phyloP scores from a whole-genome alignment of 2,329 filamentous ascomycete species.

The Fusarium stilboides region DNA sequence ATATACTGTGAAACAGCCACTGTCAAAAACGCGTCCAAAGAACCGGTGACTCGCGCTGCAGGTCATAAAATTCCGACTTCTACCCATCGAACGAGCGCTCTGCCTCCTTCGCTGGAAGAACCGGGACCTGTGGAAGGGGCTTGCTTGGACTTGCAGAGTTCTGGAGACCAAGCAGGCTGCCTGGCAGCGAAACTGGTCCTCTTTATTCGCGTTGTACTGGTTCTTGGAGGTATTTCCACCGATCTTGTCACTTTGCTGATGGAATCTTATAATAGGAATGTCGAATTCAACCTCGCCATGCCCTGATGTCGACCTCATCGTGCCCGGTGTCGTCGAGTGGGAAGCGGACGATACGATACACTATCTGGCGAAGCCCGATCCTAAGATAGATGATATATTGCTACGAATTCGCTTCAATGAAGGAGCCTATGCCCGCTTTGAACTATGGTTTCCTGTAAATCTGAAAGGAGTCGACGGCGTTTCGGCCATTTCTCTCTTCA shows the following conservation, averaged over 20 bases:
- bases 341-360: slow-evolving; percentile 9
- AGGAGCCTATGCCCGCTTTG: neutral
- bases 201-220: slow-evolving; percentile 8
- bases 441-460: slow-evolving; percentile 26
- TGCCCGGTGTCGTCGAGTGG: slow-evolving; percentile 25
- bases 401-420: slow-evolving; percentile 7
- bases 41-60: slow-evolving; percentile 11
- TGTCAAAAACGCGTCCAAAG: neutral
- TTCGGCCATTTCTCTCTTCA: slow-evolving; percentile 1
- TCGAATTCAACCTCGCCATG: slow-evolving; percentile 12
- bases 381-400: slow-evolving; percentile 21
- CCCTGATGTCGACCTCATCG: slow-evolving; percentile 22
- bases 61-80: slow-evolving; percentile 32
- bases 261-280: slow-evolving; percentile 16
- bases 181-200: slow-evolving; percentile 18
- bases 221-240: slow-evolving; percentile 10
- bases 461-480: slow-evolving; percentile 25
- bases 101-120: slow-evolving; percentile 26
- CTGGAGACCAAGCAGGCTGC: slow-evolving; percentile 19
- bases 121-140: slow-evolving; percentile 25
- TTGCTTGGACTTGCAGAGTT: slow-evolving; percentile 19
- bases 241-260: slow-evolving; percentile 9
- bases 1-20: no score
- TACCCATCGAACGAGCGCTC: slow-evolving; percentile 22
- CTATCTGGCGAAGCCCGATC: slow-evolving; percentile 26